These are phyloP conservation scores for Komagataella ulmi DNA, from an alignment of 805 yeast species.

Conservation along the genomic window DNA sequence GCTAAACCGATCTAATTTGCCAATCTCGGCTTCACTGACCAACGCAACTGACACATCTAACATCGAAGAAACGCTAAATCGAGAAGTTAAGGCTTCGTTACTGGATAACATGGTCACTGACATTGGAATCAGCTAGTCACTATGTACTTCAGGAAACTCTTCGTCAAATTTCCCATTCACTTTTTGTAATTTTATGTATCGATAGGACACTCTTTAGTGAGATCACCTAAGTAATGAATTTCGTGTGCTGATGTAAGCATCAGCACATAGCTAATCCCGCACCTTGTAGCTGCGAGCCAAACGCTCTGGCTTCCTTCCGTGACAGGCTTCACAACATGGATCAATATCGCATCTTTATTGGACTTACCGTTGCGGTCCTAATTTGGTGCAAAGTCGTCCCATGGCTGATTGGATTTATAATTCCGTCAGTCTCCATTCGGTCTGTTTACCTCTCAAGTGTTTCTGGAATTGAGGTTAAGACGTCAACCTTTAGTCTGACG, in stretches of 20 bases:
- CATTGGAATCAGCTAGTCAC: slow-evolving; percentile 25
- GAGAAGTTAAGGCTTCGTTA: slow-evolving; percentile 66
- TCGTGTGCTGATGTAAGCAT: neutral
- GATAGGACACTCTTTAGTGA: neutral
- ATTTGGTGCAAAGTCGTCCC: neutral
- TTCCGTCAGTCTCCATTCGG: neutral
- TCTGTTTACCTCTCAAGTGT: neutral
- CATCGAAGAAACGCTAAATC: slow-evolving; percentile 69
- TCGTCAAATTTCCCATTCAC: neutral
- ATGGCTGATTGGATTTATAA: neutral
- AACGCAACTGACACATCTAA: slow-evolving; percentile 92
- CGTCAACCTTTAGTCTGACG: neutral
- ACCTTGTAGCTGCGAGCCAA: neutral
- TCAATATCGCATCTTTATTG: neutral
- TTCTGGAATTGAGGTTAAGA: neutral
- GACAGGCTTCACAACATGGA: neutral
- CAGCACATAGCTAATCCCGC: neutral
- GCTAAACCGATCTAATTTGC: slow-evolving; percentile 69
- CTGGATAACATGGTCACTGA: slow-evolving; percentile 48
- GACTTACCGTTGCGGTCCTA: neutral
- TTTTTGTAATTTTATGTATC: neutral
- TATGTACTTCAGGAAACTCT: neutral
- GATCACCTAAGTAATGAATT: neutral
- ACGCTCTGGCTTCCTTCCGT: neutral
- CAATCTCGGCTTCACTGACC: slow-evolving; percentile 81